Conservation (phyloP, 345 rosid species). For the Rhizophora apiculata region DNA sequence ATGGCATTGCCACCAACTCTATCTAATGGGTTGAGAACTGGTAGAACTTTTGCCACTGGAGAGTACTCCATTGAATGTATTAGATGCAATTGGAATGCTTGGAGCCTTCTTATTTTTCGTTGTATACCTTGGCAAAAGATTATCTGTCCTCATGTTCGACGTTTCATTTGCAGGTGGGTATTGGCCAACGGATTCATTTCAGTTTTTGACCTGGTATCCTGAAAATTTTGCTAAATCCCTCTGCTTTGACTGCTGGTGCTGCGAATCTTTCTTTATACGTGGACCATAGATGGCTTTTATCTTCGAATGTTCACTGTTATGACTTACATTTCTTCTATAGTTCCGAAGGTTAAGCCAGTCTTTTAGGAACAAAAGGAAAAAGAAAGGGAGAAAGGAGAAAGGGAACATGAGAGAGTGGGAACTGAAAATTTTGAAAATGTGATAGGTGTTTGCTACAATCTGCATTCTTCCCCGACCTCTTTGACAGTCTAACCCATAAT, state of each 20-base stretch:
- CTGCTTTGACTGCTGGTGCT: neutral
- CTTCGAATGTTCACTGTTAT: neutral
- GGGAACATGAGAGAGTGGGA: neutral
- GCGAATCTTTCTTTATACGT: neutral
- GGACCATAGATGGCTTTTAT: neutral
- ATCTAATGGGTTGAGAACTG: no score
- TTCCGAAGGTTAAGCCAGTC: neutral
- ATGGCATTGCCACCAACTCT: no score
- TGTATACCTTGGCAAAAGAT: neutral
- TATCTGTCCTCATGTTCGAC: neutral
- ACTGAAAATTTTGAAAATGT: neutral
- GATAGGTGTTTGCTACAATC: constrained; percentile 2
- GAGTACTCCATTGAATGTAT: no score
- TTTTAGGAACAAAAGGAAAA: no score
- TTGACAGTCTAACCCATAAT: neutral
- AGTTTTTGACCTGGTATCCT: constrained; percentile 9
- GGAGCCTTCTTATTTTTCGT: neutral
- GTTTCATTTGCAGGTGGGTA: constrained; percentile 16
- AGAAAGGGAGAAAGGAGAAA: neutral
- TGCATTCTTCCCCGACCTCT: neutral
- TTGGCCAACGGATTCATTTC: neutral
- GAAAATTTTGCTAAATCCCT: neutral
- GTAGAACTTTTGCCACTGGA: no score
- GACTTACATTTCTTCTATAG: neutral
- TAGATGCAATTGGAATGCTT: neutral